Evolutionary conservation across 257 asterid species (phyloP), one percentile per base, ranked within the genome.

Genomic region (Solanum infundibuliforme): DNA sequence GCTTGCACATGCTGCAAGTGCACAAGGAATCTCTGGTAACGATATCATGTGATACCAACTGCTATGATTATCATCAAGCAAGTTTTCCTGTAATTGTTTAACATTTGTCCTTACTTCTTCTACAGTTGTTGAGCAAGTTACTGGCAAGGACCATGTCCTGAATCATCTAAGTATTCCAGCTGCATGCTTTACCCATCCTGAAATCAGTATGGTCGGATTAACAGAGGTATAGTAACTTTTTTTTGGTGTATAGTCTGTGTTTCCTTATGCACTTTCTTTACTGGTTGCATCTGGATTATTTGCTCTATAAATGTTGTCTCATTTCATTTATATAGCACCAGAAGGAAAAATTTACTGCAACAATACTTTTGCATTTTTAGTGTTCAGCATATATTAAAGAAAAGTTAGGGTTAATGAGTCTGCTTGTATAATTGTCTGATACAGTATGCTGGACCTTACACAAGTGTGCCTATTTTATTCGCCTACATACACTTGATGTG

Each of bases 1-100:
- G 99, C 98, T 96, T 89, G 99, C 99, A 86, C 99, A 97, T 89
- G 99, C 99, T 71, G 98, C 99, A 91, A 97, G 98, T 89, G 99
- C 99, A 38, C 99, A 97, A 92, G 99, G 99, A 92, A 97, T 93
- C 87, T 93, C 95, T 74, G 97, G 98, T 93, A 91, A 90, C 32
- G 81, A 89, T 83, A 81, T 73, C 84, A 34, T 81, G 84, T 71
- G 86, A 66, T 69, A 84, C 79, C 48, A 83, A 48, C 83, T 81
- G 79, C 87, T 85, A 71, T 87, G 34, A 41, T 43, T 68, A 85
- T 86, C 58, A 69, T 84, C 76, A 34, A 87, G 48, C 84, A 74
- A 31, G 32, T 84, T 82, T 16, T 65, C 62, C 23, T 18, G 36
- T 76, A 34, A 58, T 76, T 83, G 46, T 81, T 46, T 90, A 92